phyloP scores from a whole-genome alignment of 306 rosid species.

The Senna tora region DNA sequence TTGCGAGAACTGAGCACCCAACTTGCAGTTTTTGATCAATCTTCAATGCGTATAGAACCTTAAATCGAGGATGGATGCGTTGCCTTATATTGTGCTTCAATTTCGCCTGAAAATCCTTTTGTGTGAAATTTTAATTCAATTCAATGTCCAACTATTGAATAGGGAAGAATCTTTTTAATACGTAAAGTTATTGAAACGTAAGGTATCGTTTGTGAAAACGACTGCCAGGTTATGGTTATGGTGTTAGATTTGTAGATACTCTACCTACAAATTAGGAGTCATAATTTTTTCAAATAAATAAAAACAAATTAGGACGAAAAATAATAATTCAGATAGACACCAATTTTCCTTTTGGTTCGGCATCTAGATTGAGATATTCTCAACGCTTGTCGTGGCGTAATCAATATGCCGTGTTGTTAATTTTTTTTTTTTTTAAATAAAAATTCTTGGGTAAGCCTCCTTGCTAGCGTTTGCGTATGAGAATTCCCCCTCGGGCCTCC shows the following conservation, averaged over 20 bases:
- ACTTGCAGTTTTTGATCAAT: too few species aligned
- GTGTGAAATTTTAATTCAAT: not conserved
- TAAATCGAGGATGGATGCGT: too few species aligned
- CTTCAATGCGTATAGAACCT: too few species aligned
- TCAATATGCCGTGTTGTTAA: constrained; percentile 23
- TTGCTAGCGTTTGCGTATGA: too few species aligned
- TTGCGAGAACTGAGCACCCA: too few species aligned
- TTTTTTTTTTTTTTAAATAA: not conserved
- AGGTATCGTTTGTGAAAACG: not conserved
- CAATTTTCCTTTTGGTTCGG: constrained; percentile 34
- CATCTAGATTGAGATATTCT: constrained; percentile 63
- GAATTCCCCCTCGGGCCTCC: constrained; percentile 17
- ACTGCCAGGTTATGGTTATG: not conserved
- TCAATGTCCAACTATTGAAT: not conserved
- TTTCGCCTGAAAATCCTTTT: not conserved
- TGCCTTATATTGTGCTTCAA: not conserved
- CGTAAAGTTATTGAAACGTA: not conserved
- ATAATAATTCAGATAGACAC: not conserved
- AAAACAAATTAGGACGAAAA: constrained; percentile 25
- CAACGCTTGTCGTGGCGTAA: constrained; percentile 56
- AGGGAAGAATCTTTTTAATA: not conserved
- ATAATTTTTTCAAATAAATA: constrained; percentile 12
- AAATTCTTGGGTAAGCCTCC: not conserved
- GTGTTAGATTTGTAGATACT: constrained; percentile 4
- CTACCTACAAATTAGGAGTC: not conserved